Conservation (phyloP, 176 grass and related monocot species). For the Chloris gayana region DNA sequence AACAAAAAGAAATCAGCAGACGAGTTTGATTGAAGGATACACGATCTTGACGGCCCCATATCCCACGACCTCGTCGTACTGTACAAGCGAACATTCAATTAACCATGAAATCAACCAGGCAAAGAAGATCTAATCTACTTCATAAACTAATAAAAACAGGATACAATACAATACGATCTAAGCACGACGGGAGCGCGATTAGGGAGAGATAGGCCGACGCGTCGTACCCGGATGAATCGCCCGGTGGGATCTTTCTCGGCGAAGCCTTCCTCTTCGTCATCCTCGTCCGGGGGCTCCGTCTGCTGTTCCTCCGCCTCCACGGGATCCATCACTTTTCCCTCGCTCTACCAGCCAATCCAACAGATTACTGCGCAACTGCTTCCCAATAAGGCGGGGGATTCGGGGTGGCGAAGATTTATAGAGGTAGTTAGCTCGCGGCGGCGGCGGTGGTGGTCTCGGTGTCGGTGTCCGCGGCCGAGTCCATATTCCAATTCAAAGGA, state of each 20-base stretch:
- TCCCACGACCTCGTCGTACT: constrained; percentile 57
- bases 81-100: not conserved
- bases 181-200: not conserved
- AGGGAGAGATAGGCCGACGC: not conserved
- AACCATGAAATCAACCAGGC: not conserved
- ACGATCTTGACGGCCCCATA: constrained; percentile 53
- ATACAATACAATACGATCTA: not conserved
- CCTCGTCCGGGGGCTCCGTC: constrained; percentile 47
- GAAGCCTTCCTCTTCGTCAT: constrained; percentile 44
- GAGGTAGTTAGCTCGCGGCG: not conserved
- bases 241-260: constrained; percentile 55
- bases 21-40: constrained; percentile 41
- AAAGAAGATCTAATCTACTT: not conserved
- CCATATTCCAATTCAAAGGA: too few relatives aligned
- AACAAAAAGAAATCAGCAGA: not conserved
- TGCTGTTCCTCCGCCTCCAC: constrained; percentile 33
- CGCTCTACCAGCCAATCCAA: not conserved
- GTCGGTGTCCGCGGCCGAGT: not conserved
- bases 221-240: constrained; percentile 51
- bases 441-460: too few relatives aligned
- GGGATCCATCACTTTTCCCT: constrained; percentile 20
- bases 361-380: not conserved
- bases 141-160: not conserved
- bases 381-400: not conserved
- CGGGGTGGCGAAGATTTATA: not conserved